A percentile compares a stretch with the other conserved stretches of the same genome.
Evolutionary conservation across 495 filamentous ascomycete genomes (phyloP).

Genomic region (Aspergillus sclerotiicarbonarius): DNA sequence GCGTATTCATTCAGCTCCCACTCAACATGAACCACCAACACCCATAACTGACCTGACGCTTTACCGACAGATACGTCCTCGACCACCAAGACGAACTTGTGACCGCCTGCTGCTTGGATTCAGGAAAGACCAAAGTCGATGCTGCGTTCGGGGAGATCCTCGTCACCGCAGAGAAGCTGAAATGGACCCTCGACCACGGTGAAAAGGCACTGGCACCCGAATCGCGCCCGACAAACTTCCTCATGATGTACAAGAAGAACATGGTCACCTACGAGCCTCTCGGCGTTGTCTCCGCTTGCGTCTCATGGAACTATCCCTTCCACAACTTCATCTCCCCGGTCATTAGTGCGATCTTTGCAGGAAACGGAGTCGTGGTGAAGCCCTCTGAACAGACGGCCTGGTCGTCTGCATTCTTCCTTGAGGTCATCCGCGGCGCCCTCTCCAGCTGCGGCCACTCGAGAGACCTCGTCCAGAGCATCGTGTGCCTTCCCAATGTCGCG

Average conservation of each 20-base stretch:
- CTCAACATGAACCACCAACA: neutral
- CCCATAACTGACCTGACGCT: slow-evolving; percentile 2
- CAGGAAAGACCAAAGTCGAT: slow-evolving; percentile 95
- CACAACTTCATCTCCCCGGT: slow-evolving; percentile 93
- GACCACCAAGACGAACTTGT: slow-evolving; percentile 89
- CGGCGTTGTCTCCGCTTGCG: slow-evolving; percentile 86
- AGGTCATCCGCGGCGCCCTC: slow-evolving; percentile 74
- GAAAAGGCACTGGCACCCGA: slow-evolving; percentile 75
- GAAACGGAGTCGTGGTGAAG: slow-evolving; percentile 89
- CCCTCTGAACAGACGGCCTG: slow-evolving; percentile 91
- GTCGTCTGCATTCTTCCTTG: slow-evolving; percentile 77
- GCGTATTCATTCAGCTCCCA: slow-evolving; percentile 23
- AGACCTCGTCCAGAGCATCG: slow-evolving; percentile 75
- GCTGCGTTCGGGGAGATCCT: slow-evolving; percentile 91
- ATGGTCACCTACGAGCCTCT: slow-evolving; percentile 88
- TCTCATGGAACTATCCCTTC: slow-evolving; percentile 97
- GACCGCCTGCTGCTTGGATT: slow-evolving; percentile 83
- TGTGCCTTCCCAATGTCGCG: slow-evolving; percentile 84
- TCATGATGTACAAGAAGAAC: slow-evolving; percentile 96
- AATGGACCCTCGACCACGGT: slow-evolving; percentile 91
- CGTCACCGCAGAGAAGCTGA: slow-evolving; percentile 87
- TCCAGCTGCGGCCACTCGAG: slow-evolving; percentile 80
- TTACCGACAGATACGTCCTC: slow-evolving; percentile 60
- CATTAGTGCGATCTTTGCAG: slow-evolving; percentile 88
- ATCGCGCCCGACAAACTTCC: slow-evolving; percentile 73